Conservation (phyloP, 23 red algal genomes). For the Gracilariopsis chorda region DNA sequence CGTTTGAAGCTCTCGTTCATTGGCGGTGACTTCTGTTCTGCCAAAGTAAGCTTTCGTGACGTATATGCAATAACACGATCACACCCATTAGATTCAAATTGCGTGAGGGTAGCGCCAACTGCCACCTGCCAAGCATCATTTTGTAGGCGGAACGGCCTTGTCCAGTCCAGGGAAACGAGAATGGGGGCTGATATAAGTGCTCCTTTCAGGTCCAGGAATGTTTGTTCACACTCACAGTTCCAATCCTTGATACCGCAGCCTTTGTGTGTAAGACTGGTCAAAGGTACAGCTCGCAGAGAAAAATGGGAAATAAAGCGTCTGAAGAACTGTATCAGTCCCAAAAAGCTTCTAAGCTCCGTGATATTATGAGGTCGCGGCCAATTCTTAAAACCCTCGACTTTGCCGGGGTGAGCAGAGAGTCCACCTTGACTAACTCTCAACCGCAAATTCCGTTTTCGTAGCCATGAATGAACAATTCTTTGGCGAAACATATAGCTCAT, state of each 20-base stretch:
- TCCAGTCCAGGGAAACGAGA: slow-evolving; percentile 1
- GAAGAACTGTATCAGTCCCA: background rate
- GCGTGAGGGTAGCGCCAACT: background rate
- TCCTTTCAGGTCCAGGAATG: background rate
- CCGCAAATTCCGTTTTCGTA: background rate
- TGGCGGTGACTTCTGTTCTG: background rate
- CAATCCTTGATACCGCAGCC: background rate
- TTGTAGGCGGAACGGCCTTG: background rate
- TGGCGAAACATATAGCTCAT: background rate
- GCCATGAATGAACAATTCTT: background rate
- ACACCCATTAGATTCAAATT: background rate
- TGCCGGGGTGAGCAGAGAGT: background rate
- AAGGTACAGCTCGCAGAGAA: background rate
- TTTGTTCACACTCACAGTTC: background rate
- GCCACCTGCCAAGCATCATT: background rate
- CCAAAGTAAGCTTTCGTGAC: background rate
- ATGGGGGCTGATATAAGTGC: background rate
- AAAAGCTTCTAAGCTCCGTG: background rate
- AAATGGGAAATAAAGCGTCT: background rate
- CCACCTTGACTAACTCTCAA: background rate
- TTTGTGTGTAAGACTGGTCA: background rate
- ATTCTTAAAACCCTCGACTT: background rate
- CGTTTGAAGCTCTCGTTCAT: background rate
- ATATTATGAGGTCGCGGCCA: background rate
- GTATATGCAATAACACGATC: background rate